These are phyloP conservation scores for Malus hybrid DNA, from an alignment of 331 rosid species.

Conservation along the genomic window DNA sequence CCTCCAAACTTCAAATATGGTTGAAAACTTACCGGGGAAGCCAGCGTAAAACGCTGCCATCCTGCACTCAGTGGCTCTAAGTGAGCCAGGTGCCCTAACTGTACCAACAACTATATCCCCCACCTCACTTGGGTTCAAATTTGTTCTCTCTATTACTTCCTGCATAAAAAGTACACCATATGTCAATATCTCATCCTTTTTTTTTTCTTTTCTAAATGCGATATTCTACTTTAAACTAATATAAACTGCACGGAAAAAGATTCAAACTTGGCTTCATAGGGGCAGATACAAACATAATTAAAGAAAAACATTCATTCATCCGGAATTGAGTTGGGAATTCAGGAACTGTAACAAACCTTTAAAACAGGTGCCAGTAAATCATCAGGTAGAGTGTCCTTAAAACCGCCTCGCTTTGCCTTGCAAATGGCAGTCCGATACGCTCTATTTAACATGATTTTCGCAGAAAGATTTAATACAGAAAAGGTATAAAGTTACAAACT, in stretches of 20 bases:
- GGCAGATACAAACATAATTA: too few relatives aligned
- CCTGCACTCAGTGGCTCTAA: conserved; percentile 78
- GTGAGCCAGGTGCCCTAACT: conserved; percentile 81
- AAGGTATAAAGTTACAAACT: neutral
- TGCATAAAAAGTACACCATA: conserved; percentile 13
- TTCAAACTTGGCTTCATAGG: too few relatives aligned
- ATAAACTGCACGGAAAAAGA: too few relatives aligned
- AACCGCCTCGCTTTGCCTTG: conserved; percentile 74
- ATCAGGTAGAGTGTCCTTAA: conserved; percentile 85
- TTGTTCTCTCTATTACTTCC: conserved; percentile 79
- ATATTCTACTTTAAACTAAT: too few relatives aligned
- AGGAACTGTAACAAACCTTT: conserved; percentile 38
- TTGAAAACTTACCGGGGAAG: conserved; percentile 58
- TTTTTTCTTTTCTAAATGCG: too few relatives aligned
- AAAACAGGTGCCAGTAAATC: conserved; percentile 76
- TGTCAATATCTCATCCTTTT: too few relatives aligned
- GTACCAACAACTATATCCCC: conserved; percentile 94
- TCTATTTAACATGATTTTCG: conserved; percentile 19
- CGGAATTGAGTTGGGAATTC: too few relatives aligned
- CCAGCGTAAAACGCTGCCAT: conserved; percentile 91
- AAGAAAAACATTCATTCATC: conserved; percentile 27
- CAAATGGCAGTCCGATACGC: conserved; percentile 86
- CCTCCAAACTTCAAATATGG: neutral
- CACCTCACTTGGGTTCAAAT: conserved; percentile 66
- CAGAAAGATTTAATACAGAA: neutral